Evolutionary conservation across 148 eudicot genomes (phyloP), one percentile per base, ranked within the genome.

Genomic region (Simmondsia chinensis): DNA sequence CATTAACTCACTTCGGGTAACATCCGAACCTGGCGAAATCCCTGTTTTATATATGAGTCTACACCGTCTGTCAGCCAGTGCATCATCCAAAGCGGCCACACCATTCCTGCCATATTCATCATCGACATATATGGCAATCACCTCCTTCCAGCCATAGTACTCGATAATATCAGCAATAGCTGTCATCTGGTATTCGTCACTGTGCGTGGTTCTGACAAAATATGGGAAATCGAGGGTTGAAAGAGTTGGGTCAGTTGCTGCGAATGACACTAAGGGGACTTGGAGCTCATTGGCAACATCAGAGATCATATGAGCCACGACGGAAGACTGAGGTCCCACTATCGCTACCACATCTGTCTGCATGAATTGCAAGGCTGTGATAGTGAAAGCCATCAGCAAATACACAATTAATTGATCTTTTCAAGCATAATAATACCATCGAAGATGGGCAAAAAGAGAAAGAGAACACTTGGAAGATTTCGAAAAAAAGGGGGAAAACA

Each of bases 71-170:
- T 73, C 73, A 36, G 68, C 75, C 49, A 91, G 86, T 54, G 85
- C 78, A 66, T 82, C 94, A 36, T 77, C 81, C 33, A 91, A 66
- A 43, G 83, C 80, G 9, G 83, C 55, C 23, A 91, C 39, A 15
- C 94, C 95, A 60, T 86, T 85, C 56, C 95, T 74, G 25, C 99
- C 99, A 58, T 85, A 77, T 49, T 91, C 95, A 66, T 91, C 95
- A 48, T 91, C 95, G 15, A 78, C 9, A 22, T 26, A 91, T 35
- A 91, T 62, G 4, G 72, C 79, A 50, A 79, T 77, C 5, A 85
- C 83, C 40, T 85, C 72, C 50, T 62, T 82, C 95, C 94, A 91
- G 21, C 70, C 67, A 53, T 74, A 91, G 43, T 82, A 40, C 7
- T 75, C 77, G 16, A 91, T 73, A 21, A 85, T 68, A 1, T 69